phyloP scores from a whole-genome alignment of 768 basidiomycete genomes.

The Inosperma sp. region DNA sequence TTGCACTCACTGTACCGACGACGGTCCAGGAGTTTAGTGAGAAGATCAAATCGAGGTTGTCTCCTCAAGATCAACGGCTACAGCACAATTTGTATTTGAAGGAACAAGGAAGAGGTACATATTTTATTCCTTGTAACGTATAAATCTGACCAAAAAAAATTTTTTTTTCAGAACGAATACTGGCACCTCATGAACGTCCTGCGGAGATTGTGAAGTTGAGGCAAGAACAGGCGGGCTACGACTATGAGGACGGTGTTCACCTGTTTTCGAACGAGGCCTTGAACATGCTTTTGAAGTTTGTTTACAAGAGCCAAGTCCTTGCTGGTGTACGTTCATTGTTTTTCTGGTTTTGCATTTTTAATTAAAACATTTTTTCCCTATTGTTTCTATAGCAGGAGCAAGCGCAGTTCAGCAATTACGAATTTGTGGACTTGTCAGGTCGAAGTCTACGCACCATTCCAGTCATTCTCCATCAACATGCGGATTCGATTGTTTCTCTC shows the following conservation, averaged over 20 bases:
- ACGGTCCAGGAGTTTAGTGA: slow-evolving; percentile 67
- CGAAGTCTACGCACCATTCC: slow-evolving; percentile 84
- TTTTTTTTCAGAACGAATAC: slow-evolving; percentile 64
- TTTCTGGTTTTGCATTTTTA: background rate
- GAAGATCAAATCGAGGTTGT: slow-evolving; percentile 54
- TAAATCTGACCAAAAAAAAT: background rate
- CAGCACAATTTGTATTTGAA: slow-evolving; percentile 69
- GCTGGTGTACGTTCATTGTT: slow-evolving; percentile 46
- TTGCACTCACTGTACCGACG: slow-evolving; percentile 55
- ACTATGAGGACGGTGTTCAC: slow-evolving; percentile 72
- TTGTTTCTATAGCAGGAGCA: slow-evolving; percentile 86
- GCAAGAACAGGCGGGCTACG: slow-evolving; percentile 87
- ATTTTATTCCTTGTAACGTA: background rate
- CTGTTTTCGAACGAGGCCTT: slow-evolving; percentile 74
- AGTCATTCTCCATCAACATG: slow-evolving; percentile 77
- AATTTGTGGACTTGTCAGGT: slow-evolving; percentile 76
- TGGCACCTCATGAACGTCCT: slow-evolving; percentile 78
- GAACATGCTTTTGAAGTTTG: slow-evolving; percentile 82
- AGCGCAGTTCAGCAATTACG: slow-evolving; percentile 62
- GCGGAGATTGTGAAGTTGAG: slow-evolving; percentile 79
- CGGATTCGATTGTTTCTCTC: slow-evolving; percentile 77
- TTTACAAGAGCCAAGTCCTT: slow-evolving; percentile 76
- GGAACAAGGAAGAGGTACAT: slow-evolving; percentile 70
- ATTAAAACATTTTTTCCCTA: background rate
- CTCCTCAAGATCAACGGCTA: slow-evolving; percentile 47